phyloP scores from a whole-genome alignment of 352 stramenopile species.

The Pythium oligandrum region DNA sequence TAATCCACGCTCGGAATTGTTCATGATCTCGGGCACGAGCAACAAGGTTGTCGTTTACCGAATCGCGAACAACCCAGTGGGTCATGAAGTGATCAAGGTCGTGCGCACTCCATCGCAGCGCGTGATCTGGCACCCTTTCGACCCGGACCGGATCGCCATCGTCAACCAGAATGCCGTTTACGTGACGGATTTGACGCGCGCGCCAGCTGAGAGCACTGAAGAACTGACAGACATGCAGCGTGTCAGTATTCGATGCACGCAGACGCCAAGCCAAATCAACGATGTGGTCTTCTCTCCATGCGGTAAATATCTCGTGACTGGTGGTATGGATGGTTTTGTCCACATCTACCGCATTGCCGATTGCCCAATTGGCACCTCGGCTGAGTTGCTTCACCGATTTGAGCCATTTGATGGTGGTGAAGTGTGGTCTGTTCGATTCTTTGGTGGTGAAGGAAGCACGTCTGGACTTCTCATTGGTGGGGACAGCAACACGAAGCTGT shows the following conservation, averaged over 20 bases:
- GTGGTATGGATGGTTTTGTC: constrained; percentile 70
- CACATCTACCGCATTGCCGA: constrained; percentile 70
- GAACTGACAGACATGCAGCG: constrained; percentile 56
- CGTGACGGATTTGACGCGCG: constrained; percentile 49
- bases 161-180: constrained; percentile 62
- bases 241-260: constrained; percentile 63
- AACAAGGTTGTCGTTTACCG: constrained; percentile 71
- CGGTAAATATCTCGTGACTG: constrained; percentile 55
- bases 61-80: constrained; percentile 69
- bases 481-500: constrained; percentile 58
- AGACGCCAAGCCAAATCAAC: constrained; percentile 69
- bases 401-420: constrained; percentile 66
- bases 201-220: constrained; percentile 26
- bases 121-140: constrained; percentile 77
- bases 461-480: constrained; percentile 61
- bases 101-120: constrained; percentile 54
- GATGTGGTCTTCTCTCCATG: constrained; percentile 69
- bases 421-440: constrained; percentile 75
- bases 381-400: constrained; percentile 71
- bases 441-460: constrained; percentile 37
- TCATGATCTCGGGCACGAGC: constrained; percentile 62
- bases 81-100: constrained; percentile 57
- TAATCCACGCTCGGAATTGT: constrained; percentile 56
- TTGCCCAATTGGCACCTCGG: constrained; percentile 38
- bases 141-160: constrained; percentile 71